Evolutionary conservation across 179 eudicot species (phyloP).

Genomic region (Patellifolia procumbens): DNA sequence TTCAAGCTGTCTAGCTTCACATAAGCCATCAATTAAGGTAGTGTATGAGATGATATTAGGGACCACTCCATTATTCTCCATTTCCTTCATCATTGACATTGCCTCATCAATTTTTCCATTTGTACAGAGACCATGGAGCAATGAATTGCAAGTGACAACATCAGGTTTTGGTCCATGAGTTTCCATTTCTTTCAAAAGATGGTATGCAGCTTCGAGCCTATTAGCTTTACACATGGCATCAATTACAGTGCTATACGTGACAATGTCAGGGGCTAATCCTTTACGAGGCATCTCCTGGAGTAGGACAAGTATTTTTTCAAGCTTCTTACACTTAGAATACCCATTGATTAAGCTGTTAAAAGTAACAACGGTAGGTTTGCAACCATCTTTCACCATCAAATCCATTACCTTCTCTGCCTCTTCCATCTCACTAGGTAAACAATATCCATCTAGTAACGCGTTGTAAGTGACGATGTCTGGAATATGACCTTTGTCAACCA

Average conservation of each 20-base stretch:
- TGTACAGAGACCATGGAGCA: neutral
- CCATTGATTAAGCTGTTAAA: neutral
- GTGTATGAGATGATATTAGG: neutral
- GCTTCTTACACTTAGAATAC: neutral
- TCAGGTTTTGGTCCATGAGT: neutral
- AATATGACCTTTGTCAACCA: too few species aligned
- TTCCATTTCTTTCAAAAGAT: conserved; percentile 3
- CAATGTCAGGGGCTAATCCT: neutral
- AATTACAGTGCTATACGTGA: conserved; percentile 2
- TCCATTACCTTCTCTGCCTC: too few species aligned
- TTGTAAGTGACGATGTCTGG: too few species aligned
- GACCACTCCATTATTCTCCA: conserved; percentile 6
- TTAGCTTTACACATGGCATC: conserved; percentile 16
- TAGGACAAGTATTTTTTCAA: neutral
- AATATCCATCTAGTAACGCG: too few species aligned
- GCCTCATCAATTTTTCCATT: neutral
- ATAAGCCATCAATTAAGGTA: neutral
- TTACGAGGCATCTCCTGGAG: neutral
- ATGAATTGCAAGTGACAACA: neutral
- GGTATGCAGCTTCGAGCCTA: neutral
- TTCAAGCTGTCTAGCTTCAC: neutral
- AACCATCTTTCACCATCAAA: neutral
- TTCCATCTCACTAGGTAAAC: too few species aligned
- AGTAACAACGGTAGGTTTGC: neutral
- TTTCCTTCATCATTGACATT: neutral